Evolutionary conservation across 257 asterid species (phyloP).

Genomic region (Rehmannia glutinosa): DNA sequence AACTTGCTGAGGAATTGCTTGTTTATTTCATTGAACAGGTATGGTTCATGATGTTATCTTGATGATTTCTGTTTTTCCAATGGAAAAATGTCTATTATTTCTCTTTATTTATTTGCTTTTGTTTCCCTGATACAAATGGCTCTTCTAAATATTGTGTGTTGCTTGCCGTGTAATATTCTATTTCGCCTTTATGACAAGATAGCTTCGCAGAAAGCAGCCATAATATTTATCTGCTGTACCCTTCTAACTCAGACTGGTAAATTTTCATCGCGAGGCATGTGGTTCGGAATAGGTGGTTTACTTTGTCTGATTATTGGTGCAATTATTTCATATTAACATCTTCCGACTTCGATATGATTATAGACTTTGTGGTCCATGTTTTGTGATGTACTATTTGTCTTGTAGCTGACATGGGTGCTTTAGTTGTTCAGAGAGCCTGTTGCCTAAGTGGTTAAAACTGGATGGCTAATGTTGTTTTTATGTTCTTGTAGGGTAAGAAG

Average conservation of each 20-base stretch:
- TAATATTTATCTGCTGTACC: background rate
- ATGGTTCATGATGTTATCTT: constrained; percentile 4
- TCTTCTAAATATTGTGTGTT: too few species aligned
- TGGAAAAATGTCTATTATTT: background rate
- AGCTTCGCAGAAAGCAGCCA: background rate
- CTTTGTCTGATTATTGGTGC: background rate
- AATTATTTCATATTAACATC: too few species aligned
- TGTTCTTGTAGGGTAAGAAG: constrained; percentile 81
- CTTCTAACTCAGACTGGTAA: background rate
- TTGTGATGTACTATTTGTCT: background rate
- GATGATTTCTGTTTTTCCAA: background rate
- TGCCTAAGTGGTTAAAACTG: background rate
- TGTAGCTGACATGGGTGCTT: background rate
- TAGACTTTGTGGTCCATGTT: constrained; percentile 2
- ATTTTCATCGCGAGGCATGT: background rate
- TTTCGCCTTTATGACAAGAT: background rate
- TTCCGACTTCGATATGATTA: too few species aligned
- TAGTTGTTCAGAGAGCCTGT: background rate
- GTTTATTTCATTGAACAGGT: constrained; percentile 97
- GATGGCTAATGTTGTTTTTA: constrained; percentile 6
- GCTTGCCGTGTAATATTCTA: background rate
- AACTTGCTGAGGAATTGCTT: constrained; percentile 99
- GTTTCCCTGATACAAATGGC: too few species aligned
- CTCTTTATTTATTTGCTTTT: background rate
- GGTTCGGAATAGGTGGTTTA: background rate